These are phyloP conservation scores for Boletus pseudopeckii DNA, from an alignment of 768 basidiomycete species.

Conservation along the genomic window DNA sequence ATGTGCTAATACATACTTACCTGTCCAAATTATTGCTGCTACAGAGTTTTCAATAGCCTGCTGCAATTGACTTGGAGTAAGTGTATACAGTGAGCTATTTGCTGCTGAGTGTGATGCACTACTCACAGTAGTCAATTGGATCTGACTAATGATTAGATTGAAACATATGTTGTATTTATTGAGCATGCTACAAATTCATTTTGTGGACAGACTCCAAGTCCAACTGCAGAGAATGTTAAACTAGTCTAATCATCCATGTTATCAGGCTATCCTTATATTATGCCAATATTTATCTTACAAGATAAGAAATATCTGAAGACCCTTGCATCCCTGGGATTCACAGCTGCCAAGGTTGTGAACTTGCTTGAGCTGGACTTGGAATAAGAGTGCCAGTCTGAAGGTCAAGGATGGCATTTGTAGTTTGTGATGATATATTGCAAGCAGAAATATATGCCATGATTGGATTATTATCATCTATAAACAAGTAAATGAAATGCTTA, in stretches of 20 bases:
- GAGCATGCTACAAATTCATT: not conserved
- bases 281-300: not conserved
- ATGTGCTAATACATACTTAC: not conserved
- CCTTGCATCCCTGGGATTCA: not conserved
- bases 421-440: constrained; percentile 2
- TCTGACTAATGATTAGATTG: not conserved
- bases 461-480: not conserved
- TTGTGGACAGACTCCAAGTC: not conserved
- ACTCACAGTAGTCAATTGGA: not conserved
- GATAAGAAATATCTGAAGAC: not conserved
- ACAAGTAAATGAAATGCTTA: not conserved
- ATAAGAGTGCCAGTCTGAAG: not conserved
- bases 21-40: constrained; percentile 10
- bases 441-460: constrained; percentile 5
- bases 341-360: constrained; percentile 2
- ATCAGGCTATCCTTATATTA: too few relatives aligned
- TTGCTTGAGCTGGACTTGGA: not conserved
- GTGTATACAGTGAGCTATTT: not conserved
- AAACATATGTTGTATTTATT: not conserved
- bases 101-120: not conserved
- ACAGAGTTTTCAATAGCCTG: not conserved
- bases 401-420: constrained; percentile 1
- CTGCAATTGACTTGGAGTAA: constrained; percentile 2
- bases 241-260: not conserved
- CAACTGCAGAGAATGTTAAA: too few relatives aligned